These are phyloP conservation scores for Stropharia rugosoannulata DNA, from an alignment of 768 basidiomycete genomes.

Conservation along the genomic window DNA sequence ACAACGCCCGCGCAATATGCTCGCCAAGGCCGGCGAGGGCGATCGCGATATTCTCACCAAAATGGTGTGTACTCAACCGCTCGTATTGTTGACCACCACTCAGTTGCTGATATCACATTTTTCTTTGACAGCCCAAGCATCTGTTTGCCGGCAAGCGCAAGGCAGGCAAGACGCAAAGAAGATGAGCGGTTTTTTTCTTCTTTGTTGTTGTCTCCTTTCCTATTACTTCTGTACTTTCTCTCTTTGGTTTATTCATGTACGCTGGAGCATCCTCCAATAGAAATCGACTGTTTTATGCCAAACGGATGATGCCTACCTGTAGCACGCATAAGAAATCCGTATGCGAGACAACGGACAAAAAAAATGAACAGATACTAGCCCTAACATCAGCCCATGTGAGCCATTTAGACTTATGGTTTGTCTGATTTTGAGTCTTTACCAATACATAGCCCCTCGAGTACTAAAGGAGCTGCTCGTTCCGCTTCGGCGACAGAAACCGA, in stretches of 20 bases:
- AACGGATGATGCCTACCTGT: background rate
- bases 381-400: too few relatives aligned
- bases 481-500: too few relatives aligned
- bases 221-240: constrained; percentile 13
- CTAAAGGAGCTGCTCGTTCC: too few relatives aligned
- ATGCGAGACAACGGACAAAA: too few relatives aligned
- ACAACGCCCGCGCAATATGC: constrained; percentile 83
- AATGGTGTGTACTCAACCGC: constrained; percentile 55
- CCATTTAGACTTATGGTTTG: too few relatives aligned
- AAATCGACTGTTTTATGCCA: constrained; percentile 12
- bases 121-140: constrained; percentile 70
- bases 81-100: constrained; percentile 1
- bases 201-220: constrained; percentile 1
- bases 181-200: constrained; percentile 36
- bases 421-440: too few relatives aligned
- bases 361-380: too few relatives aligned
- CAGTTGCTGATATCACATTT: constrained; percentile 1
- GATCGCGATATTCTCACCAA: constrained; percentile 81
- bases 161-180: constrained; percentile 77
- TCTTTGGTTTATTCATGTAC: constrained; percentile 10
- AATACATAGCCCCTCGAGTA: too few relatives aligned
- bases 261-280: constrained; percentile 9
- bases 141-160: constrained; percentile 85
- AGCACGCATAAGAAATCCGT: too few relatives aligned
- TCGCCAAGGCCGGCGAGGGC: constrained; percentile 88